Evolutionary conservation across 1,139 yeast genomes (phyloP).

Genomic region (Debaryomyces subglobosus): DNA sequence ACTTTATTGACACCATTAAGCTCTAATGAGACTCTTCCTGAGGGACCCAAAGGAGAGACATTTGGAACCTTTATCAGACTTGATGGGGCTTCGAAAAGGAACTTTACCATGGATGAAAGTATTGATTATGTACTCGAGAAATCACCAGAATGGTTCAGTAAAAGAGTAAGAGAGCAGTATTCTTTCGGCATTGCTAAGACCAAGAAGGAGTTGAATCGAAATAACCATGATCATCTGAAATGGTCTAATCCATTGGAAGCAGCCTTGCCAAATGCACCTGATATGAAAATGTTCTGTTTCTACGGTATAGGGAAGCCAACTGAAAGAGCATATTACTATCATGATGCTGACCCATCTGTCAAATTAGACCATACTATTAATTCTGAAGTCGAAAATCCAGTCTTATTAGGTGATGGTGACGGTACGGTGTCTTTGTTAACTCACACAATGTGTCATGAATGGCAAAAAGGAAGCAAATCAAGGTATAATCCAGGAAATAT

Average conservation of each 20-base stretch:
- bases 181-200: conserved; percentile 77
- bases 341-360: conserved; percentile 56
- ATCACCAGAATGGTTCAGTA: conserved; percentile 76
- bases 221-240: conserved; percentile 70
- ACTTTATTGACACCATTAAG: conserved; percentile 27
- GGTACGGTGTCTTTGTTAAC: conserved; percentile 90
- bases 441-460: conserved; percentile 77
- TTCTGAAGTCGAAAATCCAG: conserved; percentile 58
- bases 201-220: conserved; percentile 56
- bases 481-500: conserved; percentile 82
- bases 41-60: conserved; percentile 42
- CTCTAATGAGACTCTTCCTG: conserved; percentile 23
- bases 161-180: conserved; percentile 68
- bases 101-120: conserved; percentile 66
- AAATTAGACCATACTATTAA: conserved; percentile 72
- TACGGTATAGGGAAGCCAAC: conserved; percentile 97
- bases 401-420: conserved; percentile 87
- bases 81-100: conserved; percentile 37
- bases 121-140: conserved; percentile 65
- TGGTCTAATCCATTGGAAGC: conserved; percentile 96
- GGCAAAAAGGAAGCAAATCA: conserved; percentile 68
- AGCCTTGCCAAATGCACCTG: conserved; percentile 90
- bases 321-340: conserved; percentile 87
- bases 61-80: conserved; percentile 82
- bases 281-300: conserved; percentile 83